These are phyloP conservation scores for Neopestalotiopsis sp. DNA, from an alignment of 2,329 filamentous ascomycete genomes.

Conservation along the genomic window DNA sequence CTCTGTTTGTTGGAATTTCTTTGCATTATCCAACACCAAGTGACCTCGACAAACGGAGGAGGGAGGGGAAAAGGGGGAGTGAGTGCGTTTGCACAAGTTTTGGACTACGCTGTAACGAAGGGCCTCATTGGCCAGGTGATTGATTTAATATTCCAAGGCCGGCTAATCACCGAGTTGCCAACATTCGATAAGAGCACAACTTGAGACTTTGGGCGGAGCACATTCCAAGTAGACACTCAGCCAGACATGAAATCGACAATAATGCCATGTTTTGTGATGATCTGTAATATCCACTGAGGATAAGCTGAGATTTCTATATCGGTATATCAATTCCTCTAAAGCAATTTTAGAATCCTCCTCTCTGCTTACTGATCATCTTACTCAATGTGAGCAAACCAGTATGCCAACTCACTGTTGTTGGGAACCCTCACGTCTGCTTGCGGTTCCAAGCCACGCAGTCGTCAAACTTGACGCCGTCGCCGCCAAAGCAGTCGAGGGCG, in stretches of 20 bases:
- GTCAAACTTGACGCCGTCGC: conserved; percentile 81
- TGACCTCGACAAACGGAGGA: no score
- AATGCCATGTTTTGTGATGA: neutral
- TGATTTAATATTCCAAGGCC: no score
- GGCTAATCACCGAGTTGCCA: no score
- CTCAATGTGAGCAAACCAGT: neutral
- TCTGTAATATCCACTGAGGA: neutral
- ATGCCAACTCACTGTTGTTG: neutral
- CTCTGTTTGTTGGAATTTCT: no score
- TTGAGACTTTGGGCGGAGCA: neutral
- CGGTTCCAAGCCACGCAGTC: conserved; percentile 91
- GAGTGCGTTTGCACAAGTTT: no score
- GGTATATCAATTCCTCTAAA: neutral
- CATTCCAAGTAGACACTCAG: no score
- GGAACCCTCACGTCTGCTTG: conserved; percentile 36
- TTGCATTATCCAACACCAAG: no score
- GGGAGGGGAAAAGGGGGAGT: no score
- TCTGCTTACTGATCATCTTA: neutral
- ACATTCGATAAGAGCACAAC: no score
- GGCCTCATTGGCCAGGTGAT: no score
- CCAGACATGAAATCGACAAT: neutral
- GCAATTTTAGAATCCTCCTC: neutral
- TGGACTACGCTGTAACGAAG: no score
- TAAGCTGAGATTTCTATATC: neutral
- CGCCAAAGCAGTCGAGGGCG: conserved; percentile 94